Base-by-base conservation (phyloP, 805 yeast species). In the Starmerella sp. region DNA sequence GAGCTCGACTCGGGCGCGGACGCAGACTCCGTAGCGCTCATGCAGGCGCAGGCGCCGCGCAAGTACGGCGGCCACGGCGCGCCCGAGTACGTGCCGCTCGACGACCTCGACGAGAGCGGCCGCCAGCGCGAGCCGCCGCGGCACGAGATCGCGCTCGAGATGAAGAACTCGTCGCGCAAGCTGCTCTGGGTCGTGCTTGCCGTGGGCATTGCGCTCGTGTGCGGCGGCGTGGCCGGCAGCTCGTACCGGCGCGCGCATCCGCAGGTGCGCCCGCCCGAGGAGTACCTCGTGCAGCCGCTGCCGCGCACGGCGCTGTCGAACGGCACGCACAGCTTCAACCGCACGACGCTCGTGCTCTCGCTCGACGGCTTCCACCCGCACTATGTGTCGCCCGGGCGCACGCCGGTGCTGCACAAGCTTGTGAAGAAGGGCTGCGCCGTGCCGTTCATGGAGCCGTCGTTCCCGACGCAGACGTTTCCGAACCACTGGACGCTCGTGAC, bases 321-420 rank as follows among this genome's bases (percentile, higher is more conserved):
- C 65, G 84, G 87, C 1, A 83, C 95, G 0, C 81, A 78, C 58
- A 71, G 71, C 3, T 86, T 82, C 67, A 73, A 82, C 62, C 86
- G 93, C n/a, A 81, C 95, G 8, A 90, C 96, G 1, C 70, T 90
- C 1, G 66, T 89, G 47, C 73, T 90, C 1, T 87, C 96, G 0
- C 68, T 91, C 32, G 96, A 87, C 67, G 96, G 96, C 9, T 84
- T 90, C 67, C 95, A 90, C 65, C 97, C 97, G 3, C 91, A 86
- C 64, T 85, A 88, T 66, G 78, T 90, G 11, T 80, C 83, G 2
- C 62, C 76, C 6, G 70, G 73, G 17, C 64, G 75, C 34, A 90
- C 96, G 0, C 97, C 97, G 0, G 73, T 79, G 38, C 65, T 90
- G 66, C 82, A 84, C 64, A 68, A 73, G 9, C 67, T 90, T 66